Conservation (phyloP, 1,284 basidiomycete species). For the Naganishia sp. region DNA sequence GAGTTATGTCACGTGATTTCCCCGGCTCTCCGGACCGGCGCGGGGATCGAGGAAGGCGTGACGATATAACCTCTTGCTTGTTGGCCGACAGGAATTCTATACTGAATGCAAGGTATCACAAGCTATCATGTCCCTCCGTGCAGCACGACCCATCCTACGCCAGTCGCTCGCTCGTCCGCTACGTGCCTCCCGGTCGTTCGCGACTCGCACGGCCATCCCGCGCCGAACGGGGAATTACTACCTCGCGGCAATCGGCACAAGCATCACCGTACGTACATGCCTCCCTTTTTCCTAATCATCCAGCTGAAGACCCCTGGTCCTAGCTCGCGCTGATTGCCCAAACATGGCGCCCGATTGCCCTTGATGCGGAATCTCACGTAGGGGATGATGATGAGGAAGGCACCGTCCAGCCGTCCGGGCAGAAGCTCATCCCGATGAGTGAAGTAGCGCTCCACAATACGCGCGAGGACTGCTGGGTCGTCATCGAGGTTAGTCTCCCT, state of each 20-base stretch:
- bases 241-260: background rate
- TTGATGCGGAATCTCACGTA: slow-evolving; percentile 9
- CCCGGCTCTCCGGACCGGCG: too few relatives aligned
- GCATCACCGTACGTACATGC: background rate
- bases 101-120: background rate
- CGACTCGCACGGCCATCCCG: background rate
- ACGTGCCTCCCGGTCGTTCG: background rate
- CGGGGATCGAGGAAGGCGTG: too few relatives aligned
- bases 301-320: background rate
- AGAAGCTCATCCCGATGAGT: slow-evolving; percentile 54
- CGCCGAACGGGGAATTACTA: background rate
- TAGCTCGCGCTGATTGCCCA: slow-evolving; percentile 2
- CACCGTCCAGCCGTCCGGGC: slow-evolving; percentile 43
- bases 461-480: slow-evolving; percentile 52
- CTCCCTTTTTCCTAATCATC: background rate
- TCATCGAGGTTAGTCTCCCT: slow-evolving; percentile 47
- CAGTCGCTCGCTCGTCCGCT: background rate
- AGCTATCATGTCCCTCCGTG: background rate
- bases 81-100: too few relatives aligned
- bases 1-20: too few relatives aligned
- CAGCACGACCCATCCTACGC: background rate
- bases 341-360: slow-evolving; percentile 9
- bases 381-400: slow-evolving; percentile 25
- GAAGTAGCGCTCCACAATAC: slow-evolving; percentile 61
- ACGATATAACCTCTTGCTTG: too few relatives aligned